Evolutionary conservation across 345 rosid genomes (phyloP), one percentile per base, ranked within the genome.

Genomic region (Arabis alpina): DNA sequence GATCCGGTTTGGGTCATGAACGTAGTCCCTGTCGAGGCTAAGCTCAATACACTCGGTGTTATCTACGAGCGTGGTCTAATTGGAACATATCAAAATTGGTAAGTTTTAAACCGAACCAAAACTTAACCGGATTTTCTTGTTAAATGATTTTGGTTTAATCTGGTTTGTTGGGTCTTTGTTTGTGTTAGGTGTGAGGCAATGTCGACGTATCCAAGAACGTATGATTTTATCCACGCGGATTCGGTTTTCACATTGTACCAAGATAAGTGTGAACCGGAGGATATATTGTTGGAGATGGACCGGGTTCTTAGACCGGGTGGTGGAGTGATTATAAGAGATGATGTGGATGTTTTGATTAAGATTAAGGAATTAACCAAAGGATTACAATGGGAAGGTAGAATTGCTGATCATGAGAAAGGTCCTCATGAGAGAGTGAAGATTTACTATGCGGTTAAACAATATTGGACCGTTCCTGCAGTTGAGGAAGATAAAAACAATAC

Each of bases 171-270:
- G 23, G 15, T 2, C 0, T 7, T 27, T 27, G 0, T 10, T 37
- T 27, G 40, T 11, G 55, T 27, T 40, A 78, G 81, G 81, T 78
- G 81, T 25, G 81, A 94, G 72, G 97, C 99, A 36, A 89, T 94
- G 99, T 94, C 99, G 34, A 94, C 96, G 8, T 94, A 91, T 71
- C 99, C 99, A 11, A 83, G 99, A 57, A 94, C 99, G 55, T 91
- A 89, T 47, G 99, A 91, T 62, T 87, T 91, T 37, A 84, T 94
- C 58, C 99, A 94, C 48, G 96, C 89, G 0, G 87, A 81, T 53
- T 88, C 96, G 15, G 64, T 94, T 40, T 89, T 94, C 80, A 91
- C 82, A 45, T 81, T 89, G 47, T 86, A 89, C 69, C 64, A 79
- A 64, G 83, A 77, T 23, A 88, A 95, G 55, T 91, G 99, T 67